phyloP scores from a whole-genome alignment of 352 stramenopile genomes.

The Blastocystis sp. region DNA sequence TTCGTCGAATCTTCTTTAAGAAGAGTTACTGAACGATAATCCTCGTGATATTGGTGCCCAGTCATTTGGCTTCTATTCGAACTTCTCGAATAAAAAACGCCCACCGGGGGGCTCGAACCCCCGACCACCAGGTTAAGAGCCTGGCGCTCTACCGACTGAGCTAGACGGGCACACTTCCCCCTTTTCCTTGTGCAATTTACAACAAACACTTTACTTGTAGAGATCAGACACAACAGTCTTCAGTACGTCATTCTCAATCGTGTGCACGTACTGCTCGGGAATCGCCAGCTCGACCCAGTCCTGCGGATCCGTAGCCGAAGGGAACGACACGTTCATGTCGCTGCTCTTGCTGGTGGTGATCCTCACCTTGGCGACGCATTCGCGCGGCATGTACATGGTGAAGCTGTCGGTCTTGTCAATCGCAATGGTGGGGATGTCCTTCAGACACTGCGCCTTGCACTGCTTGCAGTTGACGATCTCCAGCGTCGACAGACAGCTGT shows the following conservation, averaged over 20 bases:
- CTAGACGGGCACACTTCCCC: neutral
- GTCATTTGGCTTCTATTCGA: too few species aligned
- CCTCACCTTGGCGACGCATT: slow-evolving; percentile 11
- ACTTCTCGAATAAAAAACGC: neutral
- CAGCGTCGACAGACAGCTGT: slow-evolving; percentile 86
- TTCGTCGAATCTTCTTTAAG: slow-evolving; percentile 14
- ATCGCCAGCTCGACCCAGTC: slow-evolving; percentile 89
- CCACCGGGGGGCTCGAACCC: slow-evolving; percentile 26
- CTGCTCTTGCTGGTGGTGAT: slow-evolving; percentile 91
- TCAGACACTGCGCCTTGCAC: slow-evolving; percentile 82
- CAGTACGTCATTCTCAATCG: slow-evolving; percentile 76
- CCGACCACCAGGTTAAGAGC: slow-evolving; percentile 33
- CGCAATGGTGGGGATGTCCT: slow-evolving; percentile 83
- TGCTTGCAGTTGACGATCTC: slow-evolving; percentile 94
- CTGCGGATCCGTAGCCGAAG: slow-evolving; percentile 70
- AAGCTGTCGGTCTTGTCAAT: slow-evolving; percentile 98
- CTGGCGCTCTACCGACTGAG: slow-evolving; percentile 30
- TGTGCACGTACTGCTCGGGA: slow-evolving; percentile 92
- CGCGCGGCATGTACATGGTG: slow-evolving; percentile 65
- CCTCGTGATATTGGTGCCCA: too few species aligned
- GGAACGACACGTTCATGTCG: slow-evolving; percentile 92
- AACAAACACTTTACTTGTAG: slow-evolving; percentile 69
- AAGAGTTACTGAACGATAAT: too few species aligned
- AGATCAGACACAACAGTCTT: slow-evolving; percentile 86
- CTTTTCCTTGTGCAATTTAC: neutral